Percentiles rank a stretch among this genome's conserved stretches.
Evolutionary conservation across 75 land plant genomes (phyloP).

Genomic region (Pseudotsuga menziesii): DNA sequence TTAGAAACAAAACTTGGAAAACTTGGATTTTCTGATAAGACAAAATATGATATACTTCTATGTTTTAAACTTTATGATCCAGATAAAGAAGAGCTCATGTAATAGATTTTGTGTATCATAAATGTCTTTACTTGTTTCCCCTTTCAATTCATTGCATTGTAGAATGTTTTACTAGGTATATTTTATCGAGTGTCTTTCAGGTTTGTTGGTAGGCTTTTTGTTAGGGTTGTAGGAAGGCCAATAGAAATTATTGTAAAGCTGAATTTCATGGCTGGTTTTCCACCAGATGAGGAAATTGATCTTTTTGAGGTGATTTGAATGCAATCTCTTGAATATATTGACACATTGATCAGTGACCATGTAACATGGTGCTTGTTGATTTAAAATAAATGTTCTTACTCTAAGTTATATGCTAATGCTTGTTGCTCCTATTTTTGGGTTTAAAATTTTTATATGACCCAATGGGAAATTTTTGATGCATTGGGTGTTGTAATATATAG

Average conservation of each 20-base stretch:
- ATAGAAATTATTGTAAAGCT: slow-evolving; percentile 11
- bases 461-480: not conserved
- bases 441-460: not conserved
- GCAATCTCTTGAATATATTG: not conserved
- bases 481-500: slow-evolving; percentile 13
- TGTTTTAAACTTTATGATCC: slow-evolving; percentile 95
- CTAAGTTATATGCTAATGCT: not conserved
- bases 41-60: slow-evolving; percentile 82
- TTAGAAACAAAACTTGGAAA: too few relatives aligned
- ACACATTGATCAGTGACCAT: not conserved
- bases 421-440: not conserved
- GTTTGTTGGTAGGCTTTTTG: slow-evolving; percentile 15
- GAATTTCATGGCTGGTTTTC: slow-evolving; percentile 20
- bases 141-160: not conserved
- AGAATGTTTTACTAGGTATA: not conserved
- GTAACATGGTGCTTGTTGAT: not conserved
- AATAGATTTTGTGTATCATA: not conserved
- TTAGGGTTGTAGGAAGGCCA: slow-evolving; percentile 13
- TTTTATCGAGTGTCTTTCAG: not conserved
- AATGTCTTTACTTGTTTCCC: not conserved
- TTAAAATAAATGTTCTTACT: not conserved
- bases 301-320: slow-evolving; percentile 15
- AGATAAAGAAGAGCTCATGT: slow-evolving; percentile 88
- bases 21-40: slow-evolving; percentile 70
- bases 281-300: slow-evolving; percentile 14